Base-by-base conservation (phyloP, 225 moss, liverwort and hornwort species). In the Bryoerythrophyllum caledonicum region DNA sequence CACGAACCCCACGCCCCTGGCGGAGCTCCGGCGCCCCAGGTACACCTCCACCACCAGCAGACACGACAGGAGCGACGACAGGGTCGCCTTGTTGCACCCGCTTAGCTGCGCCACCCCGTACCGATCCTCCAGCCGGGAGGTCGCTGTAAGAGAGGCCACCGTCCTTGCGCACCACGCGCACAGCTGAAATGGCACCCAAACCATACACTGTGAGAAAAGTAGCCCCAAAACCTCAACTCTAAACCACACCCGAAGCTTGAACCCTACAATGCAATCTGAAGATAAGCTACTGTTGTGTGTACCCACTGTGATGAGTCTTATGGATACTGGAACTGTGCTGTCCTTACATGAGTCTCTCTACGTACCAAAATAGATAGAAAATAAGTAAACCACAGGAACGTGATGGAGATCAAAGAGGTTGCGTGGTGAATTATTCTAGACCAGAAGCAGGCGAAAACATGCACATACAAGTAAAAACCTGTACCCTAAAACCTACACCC, bases 61-160 rank as follows among this genome's bases (percentile, higher is more conserved):
- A 51, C 83, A 89, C 51, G 90, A 89, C 57, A 93, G 53, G 11
- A 91, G 86, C 54, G 87, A 91, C 16, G 92, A 93, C 10, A 90
- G 84, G 43, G 90, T 86, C 35, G 84, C 83, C 41, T 76, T 79
- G 51, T 88, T 90, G 76, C 83, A 90, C 38, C 90, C 85, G 74
- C 87, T 79, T 72, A 88, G 72, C 76, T 91, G 91, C 0, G 92
- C 90, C 54, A 93, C 89, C 19, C 93, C 91, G 73, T 87, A 87
- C 66, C 86, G 85, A 74, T 93, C 91, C 74, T 91, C 91, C 6
- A 61, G 79, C 24, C 88, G 79, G 51, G 90, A 90, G 13, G 79
- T 76, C 32, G 86, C 82, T 53, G 84, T 89, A 38, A 91, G 60
- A 8, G 90, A 77, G 51, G 91, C 84, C 16, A 82, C 89, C 27